Conservation (phyloP, 257 asterid genomes). For the Perilla frutescens region DNA sequence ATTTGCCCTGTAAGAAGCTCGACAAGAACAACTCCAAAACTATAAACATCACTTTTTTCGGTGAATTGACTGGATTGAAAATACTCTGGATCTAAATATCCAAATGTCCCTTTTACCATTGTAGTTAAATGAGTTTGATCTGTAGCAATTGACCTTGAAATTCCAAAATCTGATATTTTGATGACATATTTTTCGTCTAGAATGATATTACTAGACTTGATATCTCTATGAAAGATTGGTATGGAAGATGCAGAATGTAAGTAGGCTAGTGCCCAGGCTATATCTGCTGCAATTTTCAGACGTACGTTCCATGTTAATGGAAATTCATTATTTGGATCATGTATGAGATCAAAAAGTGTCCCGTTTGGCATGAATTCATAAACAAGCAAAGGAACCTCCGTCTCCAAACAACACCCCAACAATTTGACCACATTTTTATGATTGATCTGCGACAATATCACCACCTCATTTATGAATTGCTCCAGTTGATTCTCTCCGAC, state of each 20-base stretch:
- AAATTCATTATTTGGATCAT: not conserved
- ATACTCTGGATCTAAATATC: not conserved
- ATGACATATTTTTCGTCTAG: too few relatives aligned
- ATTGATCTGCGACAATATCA: slow-evolving; percentile 32
- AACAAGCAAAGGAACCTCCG: slow-evolving; percentile 19
- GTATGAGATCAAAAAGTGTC: slow-evolving; percentile 24
- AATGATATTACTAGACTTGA: not conserved
- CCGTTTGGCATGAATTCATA: slow-evolving; percentile 34
- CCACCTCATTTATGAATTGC: slow-evolving; percentile 36
- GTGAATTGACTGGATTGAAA: too few relatives aligned
- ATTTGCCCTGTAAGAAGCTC: too few relatives aligned
- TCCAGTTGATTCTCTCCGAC: slow-evolving; percentile 21
- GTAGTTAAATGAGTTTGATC: too few relatives aligned
- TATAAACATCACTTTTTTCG: too few relatives aligned
- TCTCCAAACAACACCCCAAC: slow-evolving; percentile 36
- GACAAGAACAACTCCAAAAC: too few relatives aligned
- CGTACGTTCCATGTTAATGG: slow-evolving; percentile 25
- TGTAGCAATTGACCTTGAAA: too few relatives aligned
- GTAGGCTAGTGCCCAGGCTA: not conserved
- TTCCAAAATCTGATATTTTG: too few relatives aligned
- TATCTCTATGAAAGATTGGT: too few relatives aligned
- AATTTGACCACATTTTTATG: slow-evolving; percentile 34
- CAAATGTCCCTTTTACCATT: not conserved
- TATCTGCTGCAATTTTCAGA: slow-evolving; percentile 24
- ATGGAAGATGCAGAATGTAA: too few relatives aligned